phyloP scores from a whole-genome alignment of 768 basidiomycete genomes.

The Pleurotus tuoliensis region DNA sequence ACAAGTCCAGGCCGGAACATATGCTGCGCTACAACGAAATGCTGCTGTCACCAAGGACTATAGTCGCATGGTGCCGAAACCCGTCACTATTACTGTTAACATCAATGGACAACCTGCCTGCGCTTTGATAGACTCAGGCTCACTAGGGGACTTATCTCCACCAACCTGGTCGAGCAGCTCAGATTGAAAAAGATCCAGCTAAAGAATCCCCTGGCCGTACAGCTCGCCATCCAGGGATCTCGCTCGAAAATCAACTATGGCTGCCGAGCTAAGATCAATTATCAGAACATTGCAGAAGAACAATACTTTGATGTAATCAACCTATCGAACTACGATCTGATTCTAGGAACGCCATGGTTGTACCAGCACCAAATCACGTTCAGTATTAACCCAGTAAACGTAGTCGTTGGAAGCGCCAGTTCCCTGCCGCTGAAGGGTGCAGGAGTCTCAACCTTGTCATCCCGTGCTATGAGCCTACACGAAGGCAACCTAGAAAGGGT shows the following conservation, averaged over 20 bases:
- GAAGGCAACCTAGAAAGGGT: too few species aligned
- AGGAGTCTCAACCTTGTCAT: too few species aligned
- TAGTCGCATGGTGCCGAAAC: conserved; percentile 19
- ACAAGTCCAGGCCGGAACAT: background rate
- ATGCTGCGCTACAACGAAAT: conserved; percentile 6
- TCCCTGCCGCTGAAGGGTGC: too few species aligned
- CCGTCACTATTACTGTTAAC: conserved; percentile 22
- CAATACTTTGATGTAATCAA: conserved; percentile 33
- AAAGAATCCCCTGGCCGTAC: conserved; percentile 27
- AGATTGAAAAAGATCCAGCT: conserved; percentile 20
- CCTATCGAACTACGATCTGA: conserved; percentile 31
- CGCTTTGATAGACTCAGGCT: conserved; percentile 21
- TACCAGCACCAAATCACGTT: conserved; percentile 25
- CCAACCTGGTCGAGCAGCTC: conserved; percentile 29
- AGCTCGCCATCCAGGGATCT: too few species aligned
- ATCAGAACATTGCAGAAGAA: conserved; percentile 26
- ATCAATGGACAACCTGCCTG: conserved; percentile 26
- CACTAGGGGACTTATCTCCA: conserved; percentile 11
- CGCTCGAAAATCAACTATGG: conserved; percentile 14
- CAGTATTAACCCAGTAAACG: conserved; percentile 8
- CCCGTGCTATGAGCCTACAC: too few species aligned
- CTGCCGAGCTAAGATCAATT: conserved; percentile 19
- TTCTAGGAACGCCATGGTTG: conserved; percentile 31
- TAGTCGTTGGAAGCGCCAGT: too few species aligned
- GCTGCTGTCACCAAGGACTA: conserved; percentile 9